phyloP scores from a whole-genome alignment of 2,329 filamentous ascomycete species.

The Neopestalotiopsis sp. region DNA sequence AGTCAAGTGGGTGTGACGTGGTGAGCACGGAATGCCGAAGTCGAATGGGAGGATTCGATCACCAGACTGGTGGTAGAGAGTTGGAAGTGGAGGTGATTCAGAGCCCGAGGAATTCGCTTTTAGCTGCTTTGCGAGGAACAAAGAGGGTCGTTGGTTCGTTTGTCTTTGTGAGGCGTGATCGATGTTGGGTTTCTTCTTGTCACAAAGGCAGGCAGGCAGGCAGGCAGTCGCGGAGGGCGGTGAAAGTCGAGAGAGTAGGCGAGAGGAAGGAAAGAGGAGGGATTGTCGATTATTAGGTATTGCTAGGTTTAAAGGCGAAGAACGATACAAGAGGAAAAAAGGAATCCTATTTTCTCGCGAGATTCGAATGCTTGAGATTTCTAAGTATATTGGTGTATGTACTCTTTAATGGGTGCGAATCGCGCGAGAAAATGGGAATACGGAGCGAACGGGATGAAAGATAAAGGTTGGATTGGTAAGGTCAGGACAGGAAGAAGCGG shows the following conservation, averaged over 20 bases:
- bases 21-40: slow-evolving; percentile 26
- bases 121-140: not conserved
- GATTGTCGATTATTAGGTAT: slow-evolving; percentile 22
- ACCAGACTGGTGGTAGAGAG: slow-evolving; percentile 8
- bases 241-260: not conserved
- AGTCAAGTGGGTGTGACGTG: slow-evolving; percentile 38
- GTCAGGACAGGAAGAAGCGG: slow-evolving; percentile 30
- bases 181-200: slow-evolving; percentile 3
- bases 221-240: not conserved
- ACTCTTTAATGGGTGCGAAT: slow-evolving; percentile 20
- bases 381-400: slow-evolving; percentile 8
- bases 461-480: slow-evolving; percentile 29
- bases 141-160: not conserved
- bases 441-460: slow-evolving; percentile 37
- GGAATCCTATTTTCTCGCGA: slow-evolving; percentile 33
- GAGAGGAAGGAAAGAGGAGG: slow-evolving; percentile 3
- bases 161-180: slow-evolving; percentile 5
- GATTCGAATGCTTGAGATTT: slow-evolving; percentile 1
- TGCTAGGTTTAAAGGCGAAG: slow-evolving; percentile 34
- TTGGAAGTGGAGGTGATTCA: slow-evolving; percentile 11
- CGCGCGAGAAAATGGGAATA: slow-evolving; percentile 33
- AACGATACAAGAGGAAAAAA: slow-evolving; percentile 30
- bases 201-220: slow-evolving; percentile 22
- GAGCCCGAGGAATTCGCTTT: not conserved
- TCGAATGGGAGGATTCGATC: slow-evolving; percentile 21